Evolutionary conservation across 2,329 filamentous ascomycete species (phyloP).

Genomic region (Byssothecium circinans): DNA sequence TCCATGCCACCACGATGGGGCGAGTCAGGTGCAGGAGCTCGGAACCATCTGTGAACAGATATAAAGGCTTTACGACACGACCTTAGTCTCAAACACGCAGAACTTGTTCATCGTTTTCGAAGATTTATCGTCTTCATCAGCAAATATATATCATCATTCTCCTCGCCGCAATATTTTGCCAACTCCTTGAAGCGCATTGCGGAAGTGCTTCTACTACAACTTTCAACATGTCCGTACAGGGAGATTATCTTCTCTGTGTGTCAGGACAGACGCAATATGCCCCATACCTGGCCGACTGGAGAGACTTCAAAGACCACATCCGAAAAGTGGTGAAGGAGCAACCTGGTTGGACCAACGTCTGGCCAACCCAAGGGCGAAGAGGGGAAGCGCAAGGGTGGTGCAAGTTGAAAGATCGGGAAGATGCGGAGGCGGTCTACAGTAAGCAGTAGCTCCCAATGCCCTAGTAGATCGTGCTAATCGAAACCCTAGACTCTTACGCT

Average conservation of each 20-base stretch:
- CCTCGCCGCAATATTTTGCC: no score
- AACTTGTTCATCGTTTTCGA: no score
- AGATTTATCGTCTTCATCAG: no score
- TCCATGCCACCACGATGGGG: neutral
- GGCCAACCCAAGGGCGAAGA: conserved; percentile 19
- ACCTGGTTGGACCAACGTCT: conserved; percentile 43
- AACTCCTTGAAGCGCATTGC: no score
- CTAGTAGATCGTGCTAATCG: neutral
- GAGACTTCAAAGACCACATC: conserved; percentile 43
- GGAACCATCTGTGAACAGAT: no score
- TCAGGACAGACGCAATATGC: conserved; percentile 29
- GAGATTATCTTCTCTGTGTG: conserved; percentile 35
- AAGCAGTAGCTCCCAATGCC: conserved; percentile 7
- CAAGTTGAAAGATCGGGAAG: conserved; percentile 36
- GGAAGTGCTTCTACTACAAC: neutral
- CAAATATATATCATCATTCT: no score
- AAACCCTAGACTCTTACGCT: conserved; percentile 22
- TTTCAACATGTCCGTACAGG: conserved; percentile 21
- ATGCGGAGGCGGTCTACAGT: conserved; percentile 41
- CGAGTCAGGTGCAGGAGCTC: no score
- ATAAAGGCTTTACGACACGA: no score
- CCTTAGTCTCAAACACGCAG: no score
- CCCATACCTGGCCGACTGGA: conserved; percentile 36
- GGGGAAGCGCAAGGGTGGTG: conserved; percentile 42
- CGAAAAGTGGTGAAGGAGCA: conserved; percentile 38